Evolutionary conservation across 805 yeast species (phyloP).

Genomic region (Teunomyces gatunensis): DNA sequence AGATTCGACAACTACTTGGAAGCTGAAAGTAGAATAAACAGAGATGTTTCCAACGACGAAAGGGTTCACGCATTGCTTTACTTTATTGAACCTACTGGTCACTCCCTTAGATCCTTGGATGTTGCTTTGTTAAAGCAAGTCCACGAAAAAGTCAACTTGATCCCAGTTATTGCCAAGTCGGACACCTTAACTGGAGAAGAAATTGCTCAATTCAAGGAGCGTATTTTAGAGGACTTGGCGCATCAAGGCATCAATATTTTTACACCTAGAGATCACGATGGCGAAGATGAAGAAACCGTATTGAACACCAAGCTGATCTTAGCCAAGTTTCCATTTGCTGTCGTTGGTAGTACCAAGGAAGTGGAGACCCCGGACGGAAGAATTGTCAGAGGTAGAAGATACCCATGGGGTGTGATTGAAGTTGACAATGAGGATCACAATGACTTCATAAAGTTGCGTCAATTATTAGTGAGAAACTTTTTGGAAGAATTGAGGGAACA

Average conservation of each 20-base stretch:
- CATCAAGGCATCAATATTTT: constrained; percentile 72
- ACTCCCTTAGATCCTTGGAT: constrained; percentile 84
- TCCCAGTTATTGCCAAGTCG: constrained; percentile 92
- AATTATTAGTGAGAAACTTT: constrained; percentile 82
- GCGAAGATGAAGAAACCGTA: constrained; percentile 82
- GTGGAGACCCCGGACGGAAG: constrained; percentile 74
- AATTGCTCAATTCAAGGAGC: constrained; percentile 67
- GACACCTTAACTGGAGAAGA: constrained; percentile 92
- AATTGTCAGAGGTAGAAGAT: constrained; percentile 82
- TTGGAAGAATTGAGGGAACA: constrained; percentile 91
- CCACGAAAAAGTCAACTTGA: constrained; percentile 87
- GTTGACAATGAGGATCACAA: constrained; percentile 92
- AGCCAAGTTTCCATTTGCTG: constrained; percentile 83
- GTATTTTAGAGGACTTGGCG: constrained; percentile 73
- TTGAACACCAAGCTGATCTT: constrained; percentile 64
- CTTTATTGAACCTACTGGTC: constrained; percentile 97
- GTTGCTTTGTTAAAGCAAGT: constrained; percentile 82
- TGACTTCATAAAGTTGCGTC: constrained; percentile 87
- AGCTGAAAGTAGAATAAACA: constrained; percentile 78
- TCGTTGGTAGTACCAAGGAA: constrained; percentile 82
- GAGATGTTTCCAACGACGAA: constrained; percentile 69
- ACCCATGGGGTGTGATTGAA: constrained; percentile 97
- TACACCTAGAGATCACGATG: constrained; percentile 72
- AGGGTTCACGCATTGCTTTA: constrained; percentile 92
- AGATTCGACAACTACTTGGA: constrained; percentile 89